Conservation (phyloP, 768 basidiomycete genomes). For the Leccinum imitatum region DNA sequence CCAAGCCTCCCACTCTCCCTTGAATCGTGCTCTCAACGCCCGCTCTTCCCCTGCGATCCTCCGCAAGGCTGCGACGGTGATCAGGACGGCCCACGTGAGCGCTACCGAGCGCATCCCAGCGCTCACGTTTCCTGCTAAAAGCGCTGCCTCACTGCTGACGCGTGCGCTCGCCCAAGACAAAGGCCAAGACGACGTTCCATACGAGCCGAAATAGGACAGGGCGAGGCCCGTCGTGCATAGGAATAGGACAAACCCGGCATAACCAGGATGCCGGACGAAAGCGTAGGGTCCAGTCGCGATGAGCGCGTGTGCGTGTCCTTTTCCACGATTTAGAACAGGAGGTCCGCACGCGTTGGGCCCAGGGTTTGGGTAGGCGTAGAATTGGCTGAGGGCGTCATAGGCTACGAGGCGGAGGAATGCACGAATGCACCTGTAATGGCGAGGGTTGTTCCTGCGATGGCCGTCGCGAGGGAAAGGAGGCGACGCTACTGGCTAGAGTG, state of each 20-base stretch:
- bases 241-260: slow-evolving; percentile 33
- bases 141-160: background rate
- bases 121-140: slow-evolving; percentile 33
- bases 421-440: slow-evolving; percentile 38
- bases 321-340: background rate
- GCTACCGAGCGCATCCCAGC: slow-evolving; percentile 10
- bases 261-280: slow-evolving; percentile 32
- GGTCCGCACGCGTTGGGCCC: slow-evolving; percentile 6
- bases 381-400: slow-evolving; percentile 21
- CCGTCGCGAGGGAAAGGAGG: background rate
- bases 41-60: slow-evolving; percentile 15
- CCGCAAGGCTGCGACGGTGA: slow-evolving; percentile 6
- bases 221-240: slow-evolving; percentile 12
- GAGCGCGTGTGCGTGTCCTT: slow-evolving; percentile 21
- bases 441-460: slow-evolving; percentile 39
- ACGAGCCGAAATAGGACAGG: slow-evolving; percentile 12
- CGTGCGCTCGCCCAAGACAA: background rate
- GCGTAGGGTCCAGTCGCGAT: slow-evolving; percentile 30
- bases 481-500: background rate
- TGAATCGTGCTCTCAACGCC: slow-evolving; percentile 13
- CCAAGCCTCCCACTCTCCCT: slow-evolving; percentile 36
- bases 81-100: slow-evolving; percentile 7
- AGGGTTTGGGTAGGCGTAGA: slow-evolving; percentile 20
- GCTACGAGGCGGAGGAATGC: slow-evolving; percentile 35
- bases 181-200: background rate